phyloP scores from a whole-genome alignment of 345 rosid genomes.

The Corchorus capsularis region DNA sequence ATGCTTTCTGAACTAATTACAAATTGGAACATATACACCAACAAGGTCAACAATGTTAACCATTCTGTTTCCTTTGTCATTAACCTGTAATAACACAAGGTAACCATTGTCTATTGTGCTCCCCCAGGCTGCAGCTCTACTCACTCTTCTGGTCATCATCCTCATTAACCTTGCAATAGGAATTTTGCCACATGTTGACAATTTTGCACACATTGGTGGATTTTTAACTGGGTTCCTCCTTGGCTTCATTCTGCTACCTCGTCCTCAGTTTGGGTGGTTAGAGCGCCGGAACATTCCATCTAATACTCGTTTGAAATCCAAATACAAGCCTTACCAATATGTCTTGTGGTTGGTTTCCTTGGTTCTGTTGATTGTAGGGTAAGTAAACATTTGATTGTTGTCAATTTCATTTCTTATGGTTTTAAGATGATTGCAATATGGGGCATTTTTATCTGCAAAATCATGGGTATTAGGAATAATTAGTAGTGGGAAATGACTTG shows the following conservation, averaged over 20 bases:
- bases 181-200: constrained; percentile 87
- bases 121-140: constrained; percentile 72
- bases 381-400: constrained; percentile 17
- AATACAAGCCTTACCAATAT: constrained; percentile 77
- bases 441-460: neutral
- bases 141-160: constrained; percentile 73
- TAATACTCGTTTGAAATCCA: constrained; percentile 49
- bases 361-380: constrained; percentile 66
- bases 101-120: neutral
- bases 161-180: constrained; percentile 75
- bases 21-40: constrained; percentile 82
- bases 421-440: neutral
- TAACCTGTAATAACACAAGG: no score
- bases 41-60: constrained; percentile 53
- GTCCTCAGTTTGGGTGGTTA: constrained; percentile 81
- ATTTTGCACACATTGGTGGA: constrained; percentile 91
- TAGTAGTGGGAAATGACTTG: constrained; percentile 12
- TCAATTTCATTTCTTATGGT: neutral
- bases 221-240: constrained; percentile 85
- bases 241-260: constrained; percentile 78
- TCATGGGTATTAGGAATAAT: neutral
- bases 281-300: constrained; percentile 48
- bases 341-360: constrained; percentile 54
- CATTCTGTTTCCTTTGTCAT: neutral
- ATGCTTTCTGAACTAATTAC: constrained; percentile 92